Base-by-base conservation (phyloP, 441 rosid genomes). In the Biscutella laevigata region DNA sequence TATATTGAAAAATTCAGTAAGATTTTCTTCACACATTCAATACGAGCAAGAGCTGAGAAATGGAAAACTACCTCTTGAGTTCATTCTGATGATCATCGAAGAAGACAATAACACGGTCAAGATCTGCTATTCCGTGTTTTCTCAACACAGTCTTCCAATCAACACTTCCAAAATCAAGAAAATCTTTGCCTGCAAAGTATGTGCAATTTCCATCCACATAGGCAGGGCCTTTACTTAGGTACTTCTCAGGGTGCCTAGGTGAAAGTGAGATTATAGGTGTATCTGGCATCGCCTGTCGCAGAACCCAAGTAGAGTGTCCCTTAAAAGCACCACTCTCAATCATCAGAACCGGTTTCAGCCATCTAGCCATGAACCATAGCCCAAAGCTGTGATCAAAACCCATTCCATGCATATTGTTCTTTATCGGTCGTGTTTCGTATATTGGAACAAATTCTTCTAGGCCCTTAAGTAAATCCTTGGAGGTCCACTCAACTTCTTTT, bases 351-450 rank as follows among this genome's bases (percentile, higher is more conserved):
- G 97, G 99, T 70, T 92, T 84, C 26, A 86, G 73, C 97, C 94
- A 77, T 34, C 77, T 76, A 1, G 94, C 62, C 59, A 84, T 86
- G 78, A 88, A 92, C 99, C 99, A 88, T 50, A 92, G 80, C 32
- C 99, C 99, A 72, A 86, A 92, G 78, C 97, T 92, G 62, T 92
- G 99, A 62, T 92, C 99, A 67, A 92, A 88, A 55, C 99, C 99
- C 99, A 92, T 92, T 25, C 97, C 97, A 44, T 84, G 66, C 88
- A 86, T 72, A 73, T 88, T 92, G 71, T 92, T 88, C 67, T 88
- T 82, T 1, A 92, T 88, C 2, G 95, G 96, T 2, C 99, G 77
- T 11, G 80, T 76, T 68, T 92, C 97, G 57, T 92, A 92, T 53
- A 86, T 81, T 0, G 88, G 88, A 21, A 92, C 84, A 71, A 92